These are phyloP conservation scores for Cicer bijugum DNA, from an alignment of 306 rosid species.

Conservation along the genomic window DNA sequence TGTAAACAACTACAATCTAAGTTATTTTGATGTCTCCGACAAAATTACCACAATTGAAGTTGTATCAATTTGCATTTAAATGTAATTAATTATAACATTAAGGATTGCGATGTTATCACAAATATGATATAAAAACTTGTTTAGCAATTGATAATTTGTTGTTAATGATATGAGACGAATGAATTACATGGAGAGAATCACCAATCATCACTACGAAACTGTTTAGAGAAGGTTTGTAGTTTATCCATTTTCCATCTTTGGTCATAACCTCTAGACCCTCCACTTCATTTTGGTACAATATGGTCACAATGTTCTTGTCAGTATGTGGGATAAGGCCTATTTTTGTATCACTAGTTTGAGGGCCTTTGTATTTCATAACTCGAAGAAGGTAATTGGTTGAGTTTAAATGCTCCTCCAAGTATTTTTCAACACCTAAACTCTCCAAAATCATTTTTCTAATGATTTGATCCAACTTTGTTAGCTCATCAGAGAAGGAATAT, in stretches of 20 bases:
- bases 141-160: not conserved
- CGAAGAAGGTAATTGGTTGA: conserved; percentile 74
- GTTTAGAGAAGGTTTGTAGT: conserved; percentile 56
- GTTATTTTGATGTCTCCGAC: not conserved
- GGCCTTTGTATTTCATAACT: conserved; percentile 72
- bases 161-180: not conserved
- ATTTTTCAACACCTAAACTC: conserved; percentile 69
- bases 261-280: conserved; percentile 70
- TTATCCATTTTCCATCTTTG: conserved; percentile 77
- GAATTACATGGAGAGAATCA: conserved; percentile 61
- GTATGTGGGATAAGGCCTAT: conserved; percentile 64
- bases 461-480: conserved; percentile 63
- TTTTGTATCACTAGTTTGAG: conserved; percentile 61
- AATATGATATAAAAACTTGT: not conserved
- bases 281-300: conserved; percentile 68
- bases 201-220: conserved; percentile 68
- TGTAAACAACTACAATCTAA: not conserved
- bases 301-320: conserved; percentile 68
- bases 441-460: conserved; percentile 78
- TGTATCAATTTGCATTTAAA: not conserved
- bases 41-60: not conserved
- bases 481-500: conserved; percentile 56
- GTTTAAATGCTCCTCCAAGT: conserved; percentile 69
- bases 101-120: not conserved
- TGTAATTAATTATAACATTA: not conserved